Percentiles rank a stretch among this genome's conserved stretches.
phyloP scores from a whole-genome alignment of 805 yeast species.

The Starmerella potacharoeniae region DNA sequence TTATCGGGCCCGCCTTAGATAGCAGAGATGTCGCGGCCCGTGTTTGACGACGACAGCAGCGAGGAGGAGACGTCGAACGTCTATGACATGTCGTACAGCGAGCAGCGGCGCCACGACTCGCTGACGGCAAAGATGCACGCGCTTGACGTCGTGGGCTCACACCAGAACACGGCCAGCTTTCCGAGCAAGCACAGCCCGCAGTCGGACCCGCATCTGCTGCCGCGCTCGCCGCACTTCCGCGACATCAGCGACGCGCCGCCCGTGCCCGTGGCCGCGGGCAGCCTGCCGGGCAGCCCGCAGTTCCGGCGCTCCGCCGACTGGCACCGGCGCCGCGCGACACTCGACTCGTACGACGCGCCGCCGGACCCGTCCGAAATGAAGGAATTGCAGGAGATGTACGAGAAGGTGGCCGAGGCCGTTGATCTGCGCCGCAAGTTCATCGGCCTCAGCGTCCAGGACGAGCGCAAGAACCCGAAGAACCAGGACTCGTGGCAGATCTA shows the following conservation, averaged over 20 bases:
- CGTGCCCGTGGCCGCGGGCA: slow-evolving; percentile 7
- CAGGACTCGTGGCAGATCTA: slow-evolving; percentile 60
- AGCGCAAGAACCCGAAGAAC: slow-evolving; percentile 77
- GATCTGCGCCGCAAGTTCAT: slow-evolving; percentile 69
- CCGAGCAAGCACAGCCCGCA: neutral
- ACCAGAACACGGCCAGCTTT: neutral
- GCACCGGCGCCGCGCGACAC: slow-evolving; percentile 13
- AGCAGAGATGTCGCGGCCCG: slow-evolving; percentile 3
- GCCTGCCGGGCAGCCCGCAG: neutral
- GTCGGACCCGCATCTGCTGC: neutral
- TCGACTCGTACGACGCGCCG: slow-evolving; percentile 17
- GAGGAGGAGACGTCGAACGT: slow-evolving; percentile 3
- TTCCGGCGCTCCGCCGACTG: slow-evolving; percentile 8
- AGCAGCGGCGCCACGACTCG: slow-evolving; percentile 17
- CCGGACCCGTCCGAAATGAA: slow-evolving; percentile 28
- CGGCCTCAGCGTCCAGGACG: slow-evolving; percentile 56
- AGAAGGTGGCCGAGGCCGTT: slow-evolving; percentile 41
- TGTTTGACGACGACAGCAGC: slow-evolving; percentile 11
- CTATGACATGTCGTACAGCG: slow-evolving; percentile 20
- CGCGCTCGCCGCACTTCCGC: slow-evolving; percentile 9
- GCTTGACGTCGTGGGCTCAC: slow-evolving; percentile 15
- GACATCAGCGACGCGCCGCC: slow-evolving; percentile 15
- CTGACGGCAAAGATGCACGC: slow-evolving; percentile 23
- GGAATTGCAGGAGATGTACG: slow-evolving; percentile 31
- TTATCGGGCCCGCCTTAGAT: neutral